Evolutionary conservation across 2,329 filamentous ascomycete species (phyloP), one percentile per base, ranked within the genome.

Genomic region (Hirsutella rhossiliensis): DNA sequence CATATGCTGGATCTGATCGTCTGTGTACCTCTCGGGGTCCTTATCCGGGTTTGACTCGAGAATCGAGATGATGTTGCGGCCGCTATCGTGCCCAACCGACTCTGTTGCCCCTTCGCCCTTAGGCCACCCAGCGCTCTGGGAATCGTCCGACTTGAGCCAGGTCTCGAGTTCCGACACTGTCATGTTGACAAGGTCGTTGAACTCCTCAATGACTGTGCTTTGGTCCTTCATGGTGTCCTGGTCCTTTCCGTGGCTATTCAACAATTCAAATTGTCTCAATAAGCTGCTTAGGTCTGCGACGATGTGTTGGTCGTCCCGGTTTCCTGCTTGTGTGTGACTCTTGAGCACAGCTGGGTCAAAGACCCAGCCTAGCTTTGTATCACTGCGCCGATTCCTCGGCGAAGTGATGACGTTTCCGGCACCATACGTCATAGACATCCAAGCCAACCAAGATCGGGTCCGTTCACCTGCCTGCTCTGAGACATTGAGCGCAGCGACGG

Each of bases 171-270:
- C 78, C 2, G 66, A 58, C 2, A 76, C 65, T 11, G 67, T 71
- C 78, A 84, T 82, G 58, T 83, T 83, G 57, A 83, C 76, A 40
- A 81, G 60, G 34, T 75, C 68, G 48, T 82, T 81, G 66, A 82
- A 84, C 55, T 83, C 78, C 41, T 72, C 69, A 48, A 62, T 56
- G 34, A 62, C 58, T 29, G 60, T 54, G 3, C 58, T 52, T 27
- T 48, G 50, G 27, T 50, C 47, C 45, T 56, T 54, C 44, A 54
- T 57, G 18, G 8, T 40, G 37, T 17, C 2, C 15, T 18, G 15
- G 17, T 18, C 11, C 7, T 36, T 3, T 18, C 4, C 9, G 34
- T 9, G 13, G 17, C 34, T 27, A 2, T 3, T 17, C 34, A 19
- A n/a, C n/a, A n/a, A n/a, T n/a, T n/a, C n/a, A n/a, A n/a, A 37